Percentiles rank a stretch among this genome's conserved stretches.
These are phyloP conservation scores for Aspergillus brasiliensis DNA, from an alignment of 2,329 filamentous ascomycete species.

Conservation along the genomic window DNA sequence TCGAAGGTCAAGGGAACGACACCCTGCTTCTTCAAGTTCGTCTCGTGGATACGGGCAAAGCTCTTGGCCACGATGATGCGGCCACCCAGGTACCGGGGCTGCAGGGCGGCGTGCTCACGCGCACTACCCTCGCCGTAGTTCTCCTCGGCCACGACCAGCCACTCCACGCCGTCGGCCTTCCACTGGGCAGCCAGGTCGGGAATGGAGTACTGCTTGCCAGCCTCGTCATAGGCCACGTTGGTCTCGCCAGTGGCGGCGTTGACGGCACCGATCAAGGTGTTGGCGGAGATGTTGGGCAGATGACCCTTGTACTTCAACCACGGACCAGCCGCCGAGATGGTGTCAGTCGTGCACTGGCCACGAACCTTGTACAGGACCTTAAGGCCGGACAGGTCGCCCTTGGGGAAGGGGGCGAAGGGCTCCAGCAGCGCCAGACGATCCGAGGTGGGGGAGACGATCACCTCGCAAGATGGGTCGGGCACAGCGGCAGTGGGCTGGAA, in stretches of 20 bases:
- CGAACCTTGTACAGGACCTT: slow-evolving; percentile 93
- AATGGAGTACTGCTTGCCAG: slow-evolving; percentile 74
- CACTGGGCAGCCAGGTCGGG: slow-evolving; percentile 84
- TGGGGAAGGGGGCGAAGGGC: slow-evolving; percentile 83
- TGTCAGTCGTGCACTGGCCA: slow-evolving; percentile 98
- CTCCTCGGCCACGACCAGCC: slow-evolving; percentile 95
- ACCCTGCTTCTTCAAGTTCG: slow-evolving; percentile 95
- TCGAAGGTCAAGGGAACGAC: slow-evolving; percentile 91
- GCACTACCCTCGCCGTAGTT: slow-evolving; percentile 95
- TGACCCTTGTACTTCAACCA: slow-evolving; percentile 99
- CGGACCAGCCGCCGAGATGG: slow-evolving; percentile 92
- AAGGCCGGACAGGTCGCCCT: slow-evolving; percentile 71
- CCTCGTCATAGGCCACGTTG: slow-evolving; percentile 86
- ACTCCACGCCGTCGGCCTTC: slow-evolving; percentile 73
- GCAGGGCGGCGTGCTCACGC: slow-evolving; percentile 84
- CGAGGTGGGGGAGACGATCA: slow-evolving; percentile 84
- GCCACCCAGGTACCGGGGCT: slow-evolving; percentile 87
- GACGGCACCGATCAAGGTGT: slow-evolving; percentile 93
- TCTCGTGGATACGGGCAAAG: slow-evolving; percentile 92
- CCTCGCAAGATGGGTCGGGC: slow-evolving; percentile 69
- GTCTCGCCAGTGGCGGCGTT: slow-evolving; percentile 92
- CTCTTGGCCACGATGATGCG: slow-evolving; percentile 81
- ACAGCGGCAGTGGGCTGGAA: slow-evolving; percentile 73
- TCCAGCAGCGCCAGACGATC: slow-evolving; percentile 87
- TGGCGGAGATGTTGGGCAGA: slow-evolving; percentile 94